Evolutionary conservation across 139 green algal genomes (phyloP), one percentile per base, ranked within the genome.

Genomic region (Mesostigma viride): DNA sequence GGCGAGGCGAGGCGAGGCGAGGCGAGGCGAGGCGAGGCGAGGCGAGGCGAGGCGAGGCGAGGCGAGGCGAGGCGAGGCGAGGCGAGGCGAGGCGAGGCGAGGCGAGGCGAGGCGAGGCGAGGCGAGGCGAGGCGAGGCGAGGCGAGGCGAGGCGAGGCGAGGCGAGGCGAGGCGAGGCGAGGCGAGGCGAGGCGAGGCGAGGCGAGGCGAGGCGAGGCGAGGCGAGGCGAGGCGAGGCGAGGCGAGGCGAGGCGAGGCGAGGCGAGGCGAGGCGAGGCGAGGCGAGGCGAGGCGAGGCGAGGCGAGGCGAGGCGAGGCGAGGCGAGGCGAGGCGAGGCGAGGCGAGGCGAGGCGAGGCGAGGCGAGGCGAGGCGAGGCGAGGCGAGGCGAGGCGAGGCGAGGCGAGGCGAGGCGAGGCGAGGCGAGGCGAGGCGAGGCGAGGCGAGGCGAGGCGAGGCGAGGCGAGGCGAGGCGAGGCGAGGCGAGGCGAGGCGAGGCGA

Each of bases 31-130:
- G 30, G 56, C 56, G 30, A 8, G 27, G 28, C 56, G 56, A 8
- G 27, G 56, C 56, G 56, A 8, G 27, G 56, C 30, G 56, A 8
- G 56, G 56, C 56, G 56, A 8, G 56, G 56, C 56, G 56, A 8
- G 56, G 56, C 56, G 56, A 8, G 56, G 56, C 56, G 56, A 8
- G 56, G 56, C 56, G 56, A 8, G 56, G 56, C 56, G 56, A 8
- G 56, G 56, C 56, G 56, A 8, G 56, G 56, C 56, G 56, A 8
- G 56, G 56, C 56, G 56, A 8, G 56, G 56, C 56, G 56, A 8
- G 56, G 56, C 56, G 56, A 8, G 56, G 56, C 56, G 56, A 8
- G 56, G 56, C 56, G 56, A 8, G 56, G 56, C 56, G 56, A 8
- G 56, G 56, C 56, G 30, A 8, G 56, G 56, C 56, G 56, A 8